phyloP scores from a whole-genome alignment of 805 yeast species.

The Brettanomyces anomalus region DNA sequence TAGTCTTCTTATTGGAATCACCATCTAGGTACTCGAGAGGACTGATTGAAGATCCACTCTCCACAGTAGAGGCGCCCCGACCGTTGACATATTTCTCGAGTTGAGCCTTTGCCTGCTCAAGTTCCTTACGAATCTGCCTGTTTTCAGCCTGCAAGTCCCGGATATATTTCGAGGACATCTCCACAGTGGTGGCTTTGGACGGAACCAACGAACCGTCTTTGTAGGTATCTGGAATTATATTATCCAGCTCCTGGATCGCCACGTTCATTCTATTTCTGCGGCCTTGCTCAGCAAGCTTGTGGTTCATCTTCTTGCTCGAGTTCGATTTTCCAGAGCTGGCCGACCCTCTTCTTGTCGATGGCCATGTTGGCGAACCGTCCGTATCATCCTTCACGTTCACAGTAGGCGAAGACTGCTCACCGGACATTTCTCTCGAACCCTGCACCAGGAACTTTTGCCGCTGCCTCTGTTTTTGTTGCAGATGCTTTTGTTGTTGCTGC shows the following conservation, averaged over 20 bases:
- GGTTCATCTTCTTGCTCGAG: conserved; percentile 51
- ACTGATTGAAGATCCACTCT: conserved; percentile 11
- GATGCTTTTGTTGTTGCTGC: conserved; percentile 5
- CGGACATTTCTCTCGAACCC: conserved; percentile 3
- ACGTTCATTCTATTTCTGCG: conserved; percentile 85
- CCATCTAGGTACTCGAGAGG: conserved; percentile 11
- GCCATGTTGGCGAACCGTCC: background rate
- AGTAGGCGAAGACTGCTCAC: background rate
- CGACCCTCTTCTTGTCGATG: conserved; percentile 1
- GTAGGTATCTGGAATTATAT: conserved; percentile 54
- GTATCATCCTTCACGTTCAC: background rate
- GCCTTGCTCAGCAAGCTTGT: conserved; percentile 94
- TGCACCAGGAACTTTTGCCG: no score
- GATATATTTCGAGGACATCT: conserved; percentile 72
- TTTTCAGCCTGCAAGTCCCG: conserved; percentile 31
- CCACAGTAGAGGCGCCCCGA: conserved; percentile 4
- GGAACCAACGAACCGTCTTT: conserved; percentile 57
- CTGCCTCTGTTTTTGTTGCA: no score
- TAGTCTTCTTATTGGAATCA: background rate
- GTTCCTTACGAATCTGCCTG: conserved; percentile 26
- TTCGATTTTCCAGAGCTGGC: conserved; percentile 7
- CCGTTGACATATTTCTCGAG: conserved; percentile 4
- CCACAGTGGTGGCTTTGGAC: conserved; percentile 93
- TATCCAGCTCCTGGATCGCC: conserved; percentile 70
- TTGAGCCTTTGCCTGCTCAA: conserved; percentile 26